Base-by-base conservation (phyloP, 345 rosid genomes). In the Aurinia saxatilis region DNA sequence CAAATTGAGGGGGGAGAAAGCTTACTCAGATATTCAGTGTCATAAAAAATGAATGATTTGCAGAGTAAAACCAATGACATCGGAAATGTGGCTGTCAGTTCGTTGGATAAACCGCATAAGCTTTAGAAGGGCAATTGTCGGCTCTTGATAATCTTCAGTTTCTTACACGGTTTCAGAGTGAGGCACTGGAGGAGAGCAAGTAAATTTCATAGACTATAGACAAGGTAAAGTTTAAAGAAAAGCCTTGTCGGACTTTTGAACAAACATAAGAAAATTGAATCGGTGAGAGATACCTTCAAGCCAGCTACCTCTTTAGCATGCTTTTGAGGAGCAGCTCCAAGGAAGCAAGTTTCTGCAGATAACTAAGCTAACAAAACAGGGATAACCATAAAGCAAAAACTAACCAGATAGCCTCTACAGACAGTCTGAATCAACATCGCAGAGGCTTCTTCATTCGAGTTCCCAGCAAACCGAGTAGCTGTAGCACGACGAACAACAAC, bases 361-460 rank as follows among this genome's bases (percentile, higher is more conserved):
- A n/a, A n/a, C n/a, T n/a, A n/a, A n/a, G n/a, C n/a, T n/a, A n/a
- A n/a, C n/a, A n/a, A n/a, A n/a, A n/a, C n/a, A n/a, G n/a, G n/a
- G n/a, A n/a, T n/a, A n/a, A n/a, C n/a, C n/a, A n/a, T n/a, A n/a
- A n/a, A n/a, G 3, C 11, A 6, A 25, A 45, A 41, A 48, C 76
- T 36, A 75, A 84, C 99, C 97, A 82, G 48, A 57, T 87, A 86
- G 37, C 90, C 92, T 60, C 97, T 82, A 72, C 87, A 87, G 17
- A 91, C 74, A 30, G 91, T 84, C 79, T 93, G 99, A 76, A 93
- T 87, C 75, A 76, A 77, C 69, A 90, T 82, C 4, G 95, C 97
- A n/a, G 96, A 90, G 0, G 50, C 87, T 81, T 90, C 92, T 66
- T 87, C 95, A 21, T 62, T 75, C 9, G 86, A 77, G 75, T 86